These are phyloP conservation scores for Plenodomus lindquistii DNA, from an alignment of 2,329 filamentous ascomycete species.

Conservation along the genomic window DNA sequence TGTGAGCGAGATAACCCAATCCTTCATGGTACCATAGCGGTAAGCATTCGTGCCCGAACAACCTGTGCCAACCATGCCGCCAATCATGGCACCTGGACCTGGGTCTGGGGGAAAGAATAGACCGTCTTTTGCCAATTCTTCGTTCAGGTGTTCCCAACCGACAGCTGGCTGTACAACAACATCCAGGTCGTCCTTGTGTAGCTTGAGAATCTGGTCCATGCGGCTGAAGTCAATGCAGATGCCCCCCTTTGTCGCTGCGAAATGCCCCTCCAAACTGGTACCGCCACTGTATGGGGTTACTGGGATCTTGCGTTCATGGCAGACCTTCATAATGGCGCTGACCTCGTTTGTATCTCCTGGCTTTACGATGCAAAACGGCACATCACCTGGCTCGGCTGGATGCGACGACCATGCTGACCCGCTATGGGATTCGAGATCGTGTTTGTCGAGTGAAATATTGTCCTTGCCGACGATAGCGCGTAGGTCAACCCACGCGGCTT, in stretches of 20 bases:
- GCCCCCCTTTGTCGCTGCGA: slow-evolving; percentile 78
- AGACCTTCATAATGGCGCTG: slow-evolving; percentile 84
- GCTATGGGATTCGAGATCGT: slow-evolving; percentile 60
- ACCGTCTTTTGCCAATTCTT: slow-evolving; percentile 69
- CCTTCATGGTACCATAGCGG: slow-evolving; percentile 91
- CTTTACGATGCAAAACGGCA: slow-evolving; percentile 69
- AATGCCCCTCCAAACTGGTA: slow-evolving; percentile 88
- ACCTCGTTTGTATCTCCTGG: slow-evolving; percentile 81
- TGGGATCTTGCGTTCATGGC: slow-evolving; percentile 77
- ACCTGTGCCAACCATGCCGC: slow-evolving; percentile 81
- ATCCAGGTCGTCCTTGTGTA: slow-evolving; percentile 72
- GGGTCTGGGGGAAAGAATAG: slow-evolving; percentile 93
- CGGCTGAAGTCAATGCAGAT: slow-evolving; percentile 83
- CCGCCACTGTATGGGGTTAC: slow-evolving; percentile 87
- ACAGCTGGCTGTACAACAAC: slow-evolving; percentile 67
- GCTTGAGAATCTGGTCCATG: slow-evolving; percentile 78
- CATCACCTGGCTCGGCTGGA: slow-evolving; percentile 45
- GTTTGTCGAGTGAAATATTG: slow-evolving; percentile 62
- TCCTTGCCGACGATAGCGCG: slow-evolving; percentile 64
- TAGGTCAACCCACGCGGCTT: slow-evolving; percentile 68
- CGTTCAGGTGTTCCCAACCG: slow-evolving; percentile 85
- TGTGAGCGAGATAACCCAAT: slow-evolving; percentile 86
- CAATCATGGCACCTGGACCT: slow-evolving; percentile 89
- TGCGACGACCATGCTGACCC: slow-evolving; percentile 68
- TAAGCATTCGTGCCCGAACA: slow-evolving; percentile 86